Evolutionary conservation across 768 basidiomycete species (phyloP), one percentile per base, ranked within the genome.

Genomic region (Lentinula lateritia): DNA sequence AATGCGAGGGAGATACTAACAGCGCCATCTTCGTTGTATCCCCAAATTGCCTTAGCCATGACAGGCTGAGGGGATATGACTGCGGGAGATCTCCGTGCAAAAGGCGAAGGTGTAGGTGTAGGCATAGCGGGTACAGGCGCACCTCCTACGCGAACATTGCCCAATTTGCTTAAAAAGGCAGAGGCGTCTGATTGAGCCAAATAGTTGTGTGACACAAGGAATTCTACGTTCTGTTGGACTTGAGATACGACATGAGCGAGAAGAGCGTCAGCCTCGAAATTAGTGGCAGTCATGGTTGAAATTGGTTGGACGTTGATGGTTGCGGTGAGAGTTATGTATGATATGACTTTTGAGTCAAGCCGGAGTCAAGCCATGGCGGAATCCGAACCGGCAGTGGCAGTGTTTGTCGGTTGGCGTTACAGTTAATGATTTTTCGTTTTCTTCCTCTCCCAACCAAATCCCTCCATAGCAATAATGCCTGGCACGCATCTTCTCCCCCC

Each of bases 401-500:
- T 48, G 46, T 8, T 20, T 20, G 18, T 9, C 10, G 50, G 10
- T 23, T 10, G 10, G 16, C 28, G 20, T 50, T 50, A n/a, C n/a
- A 9, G 50, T 23, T 23, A 23, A 23, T 23, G 23, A 3, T 23
- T 28, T 28, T 28, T 28, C 28, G 28, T 28, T 28, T 32, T 52
- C 42, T 7, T 52, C 35, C 28, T 50, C 28, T 43, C 36, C 35
- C 18, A 35, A 42, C 50, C 39, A 59, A 50, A 48, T 39, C 67
- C 46, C 41, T 50, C 61, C 42, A 20, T 20, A 20, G 6, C 2
- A 20, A 48, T 64, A 42, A 83, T 83, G 82, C 82, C 83, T 45
- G 90, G 90, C 52, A 94, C 93, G 3, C 92, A 95, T 76, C 81
- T 95, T 23, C 83, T 99, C 23, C 96, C 96, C 3, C 94, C 94